Evolutionary conservation across 2,329 filamentous ascomycete species (phyloP), one percentile per base, ranked within the genome.

Genomic region (Davidsoniella neocaledoniae): DNA sequence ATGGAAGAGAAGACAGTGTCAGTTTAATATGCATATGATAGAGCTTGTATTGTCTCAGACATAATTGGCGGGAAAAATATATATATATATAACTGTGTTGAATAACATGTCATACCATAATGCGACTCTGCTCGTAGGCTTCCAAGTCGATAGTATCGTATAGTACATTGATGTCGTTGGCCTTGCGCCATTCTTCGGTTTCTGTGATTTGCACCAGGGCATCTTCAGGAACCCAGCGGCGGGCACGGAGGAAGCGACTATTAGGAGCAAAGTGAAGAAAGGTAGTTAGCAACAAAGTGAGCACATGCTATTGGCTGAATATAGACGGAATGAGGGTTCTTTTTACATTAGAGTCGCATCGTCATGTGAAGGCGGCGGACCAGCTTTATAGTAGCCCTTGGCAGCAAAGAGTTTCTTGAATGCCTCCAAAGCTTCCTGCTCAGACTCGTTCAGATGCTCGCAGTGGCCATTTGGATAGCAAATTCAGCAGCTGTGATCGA

Each of bases 81-180:
- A 19, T 19, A 19, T 23, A 23, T 23, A 5, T 33, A 33, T 33
- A 41, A 5, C n/a, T 47, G 4, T 8, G 14, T 16, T 12, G 5
- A 14, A 21, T 29, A 42, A 5, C 14, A 16, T 23, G 5, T 63
- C 70, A 57, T 65, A 90, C 85, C 69, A 95, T 71, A 56, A 77
- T 73, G 51, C 83, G 73, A 54, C 84, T 83, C 59, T 83, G 73
- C 64, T 94, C 86, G 62, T 88, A 95, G 50, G 86, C 81, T 2
- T 85, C 76, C 19, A 88, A 66, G 53, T 94, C 86, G 59, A 95
- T 94, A 29, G 83, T 88, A 61, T 83, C 76, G 66, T 94, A 95
- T 37, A 95, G 70, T 42, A 77, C 70, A 54, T 87, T 77, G 45
- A 94, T 74, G 56, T 84, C 71, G 63, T 90, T 90, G 54, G 83